Base-by-base conservation (phyloP, 192 early-diverging fungal species). In the Gorgonomyces haynaldii region DNA sequence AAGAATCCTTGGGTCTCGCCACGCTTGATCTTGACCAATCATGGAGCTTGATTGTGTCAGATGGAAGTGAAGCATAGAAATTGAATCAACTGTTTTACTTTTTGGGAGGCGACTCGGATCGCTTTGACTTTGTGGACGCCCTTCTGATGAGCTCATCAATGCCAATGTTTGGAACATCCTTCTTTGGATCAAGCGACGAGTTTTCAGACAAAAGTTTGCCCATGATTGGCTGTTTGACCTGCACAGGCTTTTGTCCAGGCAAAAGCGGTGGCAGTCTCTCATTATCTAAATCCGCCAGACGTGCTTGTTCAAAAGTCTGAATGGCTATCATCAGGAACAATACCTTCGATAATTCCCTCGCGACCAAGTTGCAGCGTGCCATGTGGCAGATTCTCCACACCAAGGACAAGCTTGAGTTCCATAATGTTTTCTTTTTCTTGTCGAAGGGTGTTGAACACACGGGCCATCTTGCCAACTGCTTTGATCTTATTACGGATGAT, bases 271-370 rank as follows among this genome's bases (percentile, higher is more conserved):
- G 94, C 41, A 96, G 52, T 28, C 83, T 72, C 60, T 98, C 95
- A 60, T 98, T 98, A 32, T 96, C 87, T 21, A 78, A 53, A 68
- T 98, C 95, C 27, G 85, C 86, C 9, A 66, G 69, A 56, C 85
- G 85, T 16, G 91, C 95, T 47, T 92, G 85, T 39, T 98, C 91
- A 58, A 96, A 98, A 25, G 86, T 81, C 17, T 76, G 72, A 45
- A 96, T 92, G 12, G 86, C 85, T 83, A 40, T 24, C 42, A 37
- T 27, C 23, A 50, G 36, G 49, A 51, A 28, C 0, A 26, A 32
- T 65, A 85, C 83, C 83, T 56, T 77, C 67, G 58, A 88, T 91
- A 50, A 98, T 81, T 0, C 95, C 95, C 54, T 89, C 88, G 6
- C 86, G 86, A 23, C 95, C 95, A 13, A 88, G 64, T 9, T 84